These are phyloP conservation scores for Zygosaccharomyces kombuchaensis DNA, from an alignment of 805 yeast genomes.

Conservation along the genomic window DNA sequence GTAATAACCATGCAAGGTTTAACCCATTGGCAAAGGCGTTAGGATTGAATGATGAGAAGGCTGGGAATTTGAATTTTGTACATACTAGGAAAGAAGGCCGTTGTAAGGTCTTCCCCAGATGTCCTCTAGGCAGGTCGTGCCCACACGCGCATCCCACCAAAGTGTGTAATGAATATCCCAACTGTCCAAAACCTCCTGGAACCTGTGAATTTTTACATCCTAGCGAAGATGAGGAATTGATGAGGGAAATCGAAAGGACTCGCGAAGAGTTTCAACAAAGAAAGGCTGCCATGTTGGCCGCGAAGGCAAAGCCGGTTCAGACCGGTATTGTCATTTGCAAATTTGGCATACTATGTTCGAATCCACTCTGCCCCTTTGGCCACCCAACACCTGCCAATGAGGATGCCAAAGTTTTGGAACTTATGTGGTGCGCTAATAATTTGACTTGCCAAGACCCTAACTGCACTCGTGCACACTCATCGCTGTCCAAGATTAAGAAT, in stretches of 20 bases:
- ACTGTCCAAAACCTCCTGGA: conserved; percentile 74
- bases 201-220: conserved; percentile 83
- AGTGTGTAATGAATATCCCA: conserved; percentile 67
- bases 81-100: conserved; percentile 55
- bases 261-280: conserved; percentile 49
- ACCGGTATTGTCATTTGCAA: conserved; percentile 64
- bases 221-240: conserved; percentile 72
- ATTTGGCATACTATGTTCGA: conserved; percentile 70
- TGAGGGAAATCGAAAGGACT: conserved; percentile 61
- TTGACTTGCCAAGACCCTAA: conserved; percentile 54
- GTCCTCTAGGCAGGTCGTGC: conserved; percentile 61
- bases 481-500: conserved; percentile 50
- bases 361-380: conserved; percentile 79
- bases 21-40: conserved; percentile 40
- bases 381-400: conserved; percentile 87
- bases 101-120: conserved; percentile 68
- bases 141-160: conserved; percentile 76
- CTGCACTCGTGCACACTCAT: conserved; percentile 80
- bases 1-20: conserved; percentile 31
- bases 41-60: conserved; percentile 31
- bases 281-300: conserved; percentile 36
- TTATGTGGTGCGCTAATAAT: conserved; percentile 75
- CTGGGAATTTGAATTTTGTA: conserved; percentile 33
- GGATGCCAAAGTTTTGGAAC: conserved; percentile 60
- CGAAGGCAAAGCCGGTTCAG: conserved; percentile 37